These are phyloP conservation scores for Salicornia ramosissima DNA, from an alignment of 148 eudicot species.

Conservation along the genomic window DNA sequence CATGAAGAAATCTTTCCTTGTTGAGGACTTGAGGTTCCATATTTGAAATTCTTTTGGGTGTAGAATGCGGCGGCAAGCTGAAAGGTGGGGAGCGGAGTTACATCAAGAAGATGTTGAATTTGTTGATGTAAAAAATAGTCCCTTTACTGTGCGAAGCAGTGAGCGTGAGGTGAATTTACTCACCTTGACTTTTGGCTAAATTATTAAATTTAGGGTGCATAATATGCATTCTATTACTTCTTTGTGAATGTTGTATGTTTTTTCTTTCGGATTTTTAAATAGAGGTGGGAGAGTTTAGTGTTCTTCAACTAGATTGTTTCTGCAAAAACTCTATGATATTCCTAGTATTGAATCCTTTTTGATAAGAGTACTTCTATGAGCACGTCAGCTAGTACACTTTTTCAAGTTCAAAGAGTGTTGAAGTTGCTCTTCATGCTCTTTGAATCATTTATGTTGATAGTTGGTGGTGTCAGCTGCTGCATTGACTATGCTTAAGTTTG, in stretches of 20 bases:
- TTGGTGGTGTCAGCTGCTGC: background rate
- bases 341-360: background rate
- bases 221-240: background rate
- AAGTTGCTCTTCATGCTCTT: too few relatives aligned
- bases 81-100: constrained; percentile 97
- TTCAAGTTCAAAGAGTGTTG: too few relatives aligned
- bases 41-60: constrained; percentile 17
- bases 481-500: background rate
- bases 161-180: constrained; percentile 75
- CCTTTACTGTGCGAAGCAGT: constrained; percentile 84
- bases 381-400: background rate
- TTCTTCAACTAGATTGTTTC: background rate
- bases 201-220: background rate
- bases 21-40: constrained; percentile 7
- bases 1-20: background rate
- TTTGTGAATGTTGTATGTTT: background rate
- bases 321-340: background rate
- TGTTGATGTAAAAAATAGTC: constrained; percentile 66
- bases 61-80: constrained; percentile 92
- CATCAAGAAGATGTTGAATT: constrained; percentile 95
- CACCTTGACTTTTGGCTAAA: background rate
- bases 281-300: background rate
- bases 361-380: background rate
- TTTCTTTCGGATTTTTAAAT: background rate
- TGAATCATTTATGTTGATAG: background rate